A percentile compares a stretch with the other conserved stretches of the same genome.
These are phyloP conservation scores for Lipomyces starkeyi DNA, from an alignment of 805 yeast species.

Conservation along the genomic window DNA sequence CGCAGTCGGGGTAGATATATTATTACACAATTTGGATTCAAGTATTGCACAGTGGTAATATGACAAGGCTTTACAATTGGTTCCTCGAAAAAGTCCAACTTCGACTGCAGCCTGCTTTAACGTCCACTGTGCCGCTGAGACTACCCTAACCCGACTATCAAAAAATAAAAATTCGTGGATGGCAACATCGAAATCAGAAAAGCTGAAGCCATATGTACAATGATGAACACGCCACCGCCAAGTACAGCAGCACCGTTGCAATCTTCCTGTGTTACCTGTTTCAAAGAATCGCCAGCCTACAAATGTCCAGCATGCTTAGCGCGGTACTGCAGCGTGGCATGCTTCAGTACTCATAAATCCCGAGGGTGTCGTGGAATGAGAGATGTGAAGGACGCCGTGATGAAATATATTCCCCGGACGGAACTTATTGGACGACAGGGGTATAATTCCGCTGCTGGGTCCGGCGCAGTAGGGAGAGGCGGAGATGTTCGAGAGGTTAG, in stretches of 20 bases:
- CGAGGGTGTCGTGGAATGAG: slow-evolving; percentile 32
- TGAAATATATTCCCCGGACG: slow-evolving; percentile 28
- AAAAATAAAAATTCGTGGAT: no score
- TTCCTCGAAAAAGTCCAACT: no score
- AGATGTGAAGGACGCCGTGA: slow-evolving; percentile 30
- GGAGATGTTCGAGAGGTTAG: slow-evolving; percentile 1
- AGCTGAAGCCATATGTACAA: no score
- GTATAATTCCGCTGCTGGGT: neutral
- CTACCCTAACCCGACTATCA: no score
- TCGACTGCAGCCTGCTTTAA: no score
- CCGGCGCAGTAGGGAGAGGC: neutral
- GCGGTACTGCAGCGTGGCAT: slow-evolving; percentile 31
- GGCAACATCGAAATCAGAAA: no score
- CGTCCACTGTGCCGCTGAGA: no score
- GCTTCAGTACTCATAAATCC: slow-evolving; percentile 30
- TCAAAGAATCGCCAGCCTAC: slow-evolving; percentile 24
- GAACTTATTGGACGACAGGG: slow-evolving; percentile 30
- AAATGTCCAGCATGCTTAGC: slow-evolving; percentile 33
- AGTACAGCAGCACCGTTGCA: slow-evolving; percentile 13
- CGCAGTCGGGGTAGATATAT: neutral
- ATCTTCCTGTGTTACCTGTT: slow-evolving; percentile 25
- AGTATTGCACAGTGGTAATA: no score
- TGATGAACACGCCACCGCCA: neutral
- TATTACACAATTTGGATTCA: no score
- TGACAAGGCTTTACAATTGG: no score